phyloP scores from a whole-genome alignment of 164 flowering plant genomes.

The grape (Vitis vinifera) region DNA sequence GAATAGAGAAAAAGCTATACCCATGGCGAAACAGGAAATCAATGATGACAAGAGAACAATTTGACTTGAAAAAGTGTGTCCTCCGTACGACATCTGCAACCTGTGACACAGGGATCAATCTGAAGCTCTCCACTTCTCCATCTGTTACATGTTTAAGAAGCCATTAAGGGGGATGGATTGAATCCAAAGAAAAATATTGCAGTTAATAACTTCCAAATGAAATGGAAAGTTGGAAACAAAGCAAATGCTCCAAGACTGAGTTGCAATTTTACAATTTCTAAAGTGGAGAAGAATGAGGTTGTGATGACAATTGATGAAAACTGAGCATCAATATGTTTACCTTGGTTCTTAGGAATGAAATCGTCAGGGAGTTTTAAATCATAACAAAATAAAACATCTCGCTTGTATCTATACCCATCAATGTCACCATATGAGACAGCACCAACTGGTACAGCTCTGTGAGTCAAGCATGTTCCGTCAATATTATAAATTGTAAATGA shows the following conservation, averaged over 20 bases:
- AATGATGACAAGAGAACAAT: slow-evolving; percentile 81
- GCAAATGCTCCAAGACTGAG: too few species aligned
- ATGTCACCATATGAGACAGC: slow-evolving; percentile 87
- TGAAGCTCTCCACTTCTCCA: slow-evolving; percentile 90
- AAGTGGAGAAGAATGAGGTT: neutral
- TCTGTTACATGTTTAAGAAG: slow-evolving; percentile 36
- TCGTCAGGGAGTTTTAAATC: slow-evolving; percentile 82
- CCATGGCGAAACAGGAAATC: slow-evolving; percentile 94
- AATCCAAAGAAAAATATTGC: neutral
- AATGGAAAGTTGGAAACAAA: neutral
- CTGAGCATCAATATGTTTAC: slow-evolving; percentile 24
- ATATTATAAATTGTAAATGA: neutral
- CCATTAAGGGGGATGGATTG: neutral
- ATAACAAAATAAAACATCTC: slow-evolving; percentile 89
- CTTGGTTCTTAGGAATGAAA: slow-evolving; percentile 74
- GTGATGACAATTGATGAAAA: neutral
- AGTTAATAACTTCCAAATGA: neutral
- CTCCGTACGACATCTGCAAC: slow-evolving; percentile 69
- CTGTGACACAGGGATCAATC: slow-evolving; percentile 57
- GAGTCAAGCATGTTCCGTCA: slow-evolving; percentile 14
- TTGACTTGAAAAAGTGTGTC: slow-evolving; percentile 67
- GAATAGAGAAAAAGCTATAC: slow-evolving; percentile 31
- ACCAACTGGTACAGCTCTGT: slow-evolving; percentile 78
- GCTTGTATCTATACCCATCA: slow-evolving; percentile 64
- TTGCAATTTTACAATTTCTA: too few species aligned